Percentiles rank a stretch among this genome's conserved stretches.
These are phyloP conservation scores for Aspergillus sergii DNA, from an alignment of 2,329 filamentous ascomycete genomes.

Conservation along the genomic window DNA sequence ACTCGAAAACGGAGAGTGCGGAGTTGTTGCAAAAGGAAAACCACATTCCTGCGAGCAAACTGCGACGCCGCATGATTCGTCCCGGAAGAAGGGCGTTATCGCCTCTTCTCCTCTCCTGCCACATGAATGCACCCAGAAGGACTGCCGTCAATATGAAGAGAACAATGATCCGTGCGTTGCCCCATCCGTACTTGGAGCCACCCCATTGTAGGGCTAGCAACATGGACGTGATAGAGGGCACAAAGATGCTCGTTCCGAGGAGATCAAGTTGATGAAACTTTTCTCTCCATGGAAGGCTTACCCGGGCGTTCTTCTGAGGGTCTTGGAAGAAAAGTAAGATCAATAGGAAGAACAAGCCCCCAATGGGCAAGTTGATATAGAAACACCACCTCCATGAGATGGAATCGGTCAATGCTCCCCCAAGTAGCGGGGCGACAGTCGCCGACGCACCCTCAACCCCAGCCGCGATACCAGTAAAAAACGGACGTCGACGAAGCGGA, in stretches of 20 bases:
- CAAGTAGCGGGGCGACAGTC: constrained; percentile 4
- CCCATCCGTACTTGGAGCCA: constrained; percentile 43
- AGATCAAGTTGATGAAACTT: constrained; percentile 36
- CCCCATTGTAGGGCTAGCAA: constrained; percentile 33
- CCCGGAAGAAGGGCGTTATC: constrained; percentile 9
- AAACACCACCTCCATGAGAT: constrained; percentile 28
- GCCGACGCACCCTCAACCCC: constrained; percentile 1
- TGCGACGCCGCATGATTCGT: constrained; percentile 5
- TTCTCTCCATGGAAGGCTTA: constrained; percentile 29
- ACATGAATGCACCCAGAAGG: constrained; percentile 28
- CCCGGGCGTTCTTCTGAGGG: constrained; percentile 33
- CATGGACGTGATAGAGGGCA: constrained; percentile 9
- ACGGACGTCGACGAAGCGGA: constrained; percentile 1
- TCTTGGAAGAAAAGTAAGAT: constrained; percentile 51
- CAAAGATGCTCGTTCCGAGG: constrained; percentile 35
- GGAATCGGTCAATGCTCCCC: constrained; percentile 6
- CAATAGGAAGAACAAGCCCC: constrained; percentile 43
- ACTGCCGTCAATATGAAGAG: constrained; percentile 47
- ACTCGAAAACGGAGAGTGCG: constrained; percentile 3
- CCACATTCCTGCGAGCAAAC: constrained; percentile 8
- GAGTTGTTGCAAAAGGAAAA: constrained; percentile 7
- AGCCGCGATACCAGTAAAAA: not conserved
- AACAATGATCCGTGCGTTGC: constrained; percentile 41
- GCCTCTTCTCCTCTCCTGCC: not conserved
- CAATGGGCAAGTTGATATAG: constrained; percentile 47